Evolutionary conservation across 2,329 filamentous ascomycete genomes (phyloP).

Genomic region (Sarocladiaceae sp.): DNA sequence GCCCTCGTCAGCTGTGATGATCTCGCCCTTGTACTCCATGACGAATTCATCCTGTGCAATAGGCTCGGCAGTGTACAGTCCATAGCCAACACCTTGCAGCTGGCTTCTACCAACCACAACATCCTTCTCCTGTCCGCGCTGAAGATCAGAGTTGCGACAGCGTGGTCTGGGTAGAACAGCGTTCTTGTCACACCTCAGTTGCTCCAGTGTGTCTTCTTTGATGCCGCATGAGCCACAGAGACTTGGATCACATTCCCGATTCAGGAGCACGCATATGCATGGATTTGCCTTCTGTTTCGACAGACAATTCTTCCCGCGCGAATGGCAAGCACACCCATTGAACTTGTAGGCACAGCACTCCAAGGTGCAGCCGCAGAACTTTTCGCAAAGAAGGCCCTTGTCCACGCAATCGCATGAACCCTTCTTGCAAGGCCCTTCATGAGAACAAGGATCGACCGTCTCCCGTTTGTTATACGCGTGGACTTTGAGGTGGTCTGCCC

Average conservation of each 20-base stretch:
- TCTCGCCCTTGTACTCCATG: slow-evolving; percentile 74
- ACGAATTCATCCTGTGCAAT: slow-evolving; percentile 66
- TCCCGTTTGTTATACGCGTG: slow-evolving; percentile 51
- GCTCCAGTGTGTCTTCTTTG: slow-evolving; percentile 32
- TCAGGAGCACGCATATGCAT: slow-evolving; percentile 66
- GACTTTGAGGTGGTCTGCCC: slow-evolving; percentile 48
- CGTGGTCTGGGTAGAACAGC: slow-evolving; percentile 42
- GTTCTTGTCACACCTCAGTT: not conserved
- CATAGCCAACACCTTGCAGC: slow-evolving; percentile 64
- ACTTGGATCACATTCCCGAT: slow-evolving; percentile 75
- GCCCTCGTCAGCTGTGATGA: slow-evolving; percentile 64
- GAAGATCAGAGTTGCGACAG: slow-evolving; percentile 68
- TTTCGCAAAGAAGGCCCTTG: slow-evolving; percentile 61
- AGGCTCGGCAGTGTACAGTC: slow-evolving; percentile 64
- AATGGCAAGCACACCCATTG: slow-evolving; percentile 59
- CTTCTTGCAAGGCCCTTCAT: slow-evolving; percentile 58
- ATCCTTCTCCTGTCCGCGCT: slow-evolving; percentile 59
- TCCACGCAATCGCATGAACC: slow-evolving; percentile 56
- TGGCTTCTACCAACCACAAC: slow-evolving; percentile 65
- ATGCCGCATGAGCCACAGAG: slow-evolving; percentile 68
- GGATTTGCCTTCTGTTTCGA: slow-evolving; percentile 49
- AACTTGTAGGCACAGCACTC: slow-evolving; percentile 57
- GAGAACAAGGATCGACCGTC: slow-evolving; percentile 59
- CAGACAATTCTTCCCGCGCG: slow-evolving; percentile 43
- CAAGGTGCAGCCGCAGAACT: slow-evolving; percentile 59